Evolutionary conservation across 75 land plant species (phyloP), one percentile per base, ranked within the genome.

Genomic region (Cupressus sempervirens): DNA sequence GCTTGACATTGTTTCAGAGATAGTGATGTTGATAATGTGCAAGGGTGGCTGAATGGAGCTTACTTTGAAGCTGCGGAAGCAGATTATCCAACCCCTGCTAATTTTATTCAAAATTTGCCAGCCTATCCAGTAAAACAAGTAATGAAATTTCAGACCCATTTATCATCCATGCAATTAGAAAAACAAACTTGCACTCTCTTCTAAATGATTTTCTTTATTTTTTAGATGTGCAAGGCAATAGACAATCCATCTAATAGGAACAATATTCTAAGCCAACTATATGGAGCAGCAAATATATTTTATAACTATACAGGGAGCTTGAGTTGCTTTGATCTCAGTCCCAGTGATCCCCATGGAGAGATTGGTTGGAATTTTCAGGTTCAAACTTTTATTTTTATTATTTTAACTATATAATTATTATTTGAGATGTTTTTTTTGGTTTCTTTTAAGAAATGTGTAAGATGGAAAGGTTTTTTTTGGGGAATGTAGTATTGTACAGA

Each of bases 401-500:
- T 0, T 26, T 26, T 13, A n/a, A n/a, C n/a, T n/a, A 43, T n/a
- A n/a, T 1, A 11, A 26, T 50, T 29, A 26, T 50, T 29, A 3
- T 85, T 20, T 45, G 30, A 52, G 26, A 62, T 26, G 40, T 1
- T 2, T 2, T 38, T 38, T 38, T 38, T n/a, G n/a, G 2, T 38
- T 38, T 7, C 7, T 6, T 6, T 62, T 23, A 0, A 50, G 67
- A 0, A 29, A n/a, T 13, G 40, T 73, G 81, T 84, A 48, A 41
- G 14, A 0, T 2, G 40, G 84, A 29, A 9, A 23, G 29, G 29
- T 62, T 62, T 23, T 2, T 23, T 62, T 62, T n/a, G 35, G 73
- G 79, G 34, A 72, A 1, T 83, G 86, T 86, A 90, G 91, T 81
- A 82, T n/a, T 90, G 91, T 68, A 88, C 91, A 83, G 91, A 90